These are phyloP conservation scores for Eucalyptus virginea DNA, from an alignment of 345 rosid genomes.

Conservation along the genomic window DNA sequence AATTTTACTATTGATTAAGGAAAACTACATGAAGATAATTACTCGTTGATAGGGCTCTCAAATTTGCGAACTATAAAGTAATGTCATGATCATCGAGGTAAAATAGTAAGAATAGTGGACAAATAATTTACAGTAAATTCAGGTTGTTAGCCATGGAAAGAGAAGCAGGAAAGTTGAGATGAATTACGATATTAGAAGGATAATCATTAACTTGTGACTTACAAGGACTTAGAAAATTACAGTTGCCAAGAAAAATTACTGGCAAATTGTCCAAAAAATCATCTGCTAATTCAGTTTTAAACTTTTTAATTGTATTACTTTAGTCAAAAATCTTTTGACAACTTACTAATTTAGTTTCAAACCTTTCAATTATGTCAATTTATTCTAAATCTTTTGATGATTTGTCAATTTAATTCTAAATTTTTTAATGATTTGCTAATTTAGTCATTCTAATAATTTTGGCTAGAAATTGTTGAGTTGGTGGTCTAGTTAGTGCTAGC, in stretches of 20 bases:
- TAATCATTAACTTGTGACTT: background rate
- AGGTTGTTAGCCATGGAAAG: background rate
- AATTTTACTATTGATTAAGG: background rate
- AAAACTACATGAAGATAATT: background rate
- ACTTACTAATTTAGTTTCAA: no score
- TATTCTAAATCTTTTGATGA: no score
- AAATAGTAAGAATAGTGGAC: background rate
- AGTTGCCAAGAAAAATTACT: background rate
- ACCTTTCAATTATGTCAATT: no score
- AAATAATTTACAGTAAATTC: background rate
- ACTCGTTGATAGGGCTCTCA: background rate
- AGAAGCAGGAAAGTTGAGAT: background rate
- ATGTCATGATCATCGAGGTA: background rate
- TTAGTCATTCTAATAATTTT: no score
- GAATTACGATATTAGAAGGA: background rate
- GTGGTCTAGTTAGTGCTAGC: no score
- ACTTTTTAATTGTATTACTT: no score
- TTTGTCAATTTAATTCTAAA: no score
- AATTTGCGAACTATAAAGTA: background rate
- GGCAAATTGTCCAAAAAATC: background rate
- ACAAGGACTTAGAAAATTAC: background rate
- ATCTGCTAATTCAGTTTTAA: no score
- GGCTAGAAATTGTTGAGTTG: accelerated
- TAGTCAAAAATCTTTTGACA: no score
- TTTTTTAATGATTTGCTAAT: no score